These are phyloP conservation scores for Alternaria sp. DNA, from an alignment of 2,329 filamentous ascomycete species.

Conservation along the genomic window DNA sequence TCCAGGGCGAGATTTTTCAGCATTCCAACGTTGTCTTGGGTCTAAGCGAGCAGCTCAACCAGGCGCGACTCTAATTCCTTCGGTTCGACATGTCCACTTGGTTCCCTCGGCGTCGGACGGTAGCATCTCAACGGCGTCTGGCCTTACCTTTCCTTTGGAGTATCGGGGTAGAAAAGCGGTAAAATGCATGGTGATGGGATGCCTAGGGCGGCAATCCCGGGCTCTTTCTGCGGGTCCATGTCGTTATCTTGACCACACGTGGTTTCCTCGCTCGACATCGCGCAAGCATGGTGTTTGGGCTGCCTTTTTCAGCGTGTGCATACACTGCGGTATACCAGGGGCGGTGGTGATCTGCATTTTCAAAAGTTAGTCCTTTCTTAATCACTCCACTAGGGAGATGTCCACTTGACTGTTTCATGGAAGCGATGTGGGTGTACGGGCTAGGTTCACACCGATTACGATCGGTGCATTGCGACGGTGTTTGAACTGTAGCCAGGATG, in stretches of 20 bases:
- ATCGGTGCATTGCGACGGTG: neutral
- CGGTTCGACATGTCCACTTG: slow-evolving; percentile 19
- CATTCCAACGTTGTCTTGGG: slow-evolving; percentile 35
- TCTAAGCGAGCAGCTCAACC: slow-evolving; percentile 42
- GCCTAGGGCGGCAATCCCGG: slow-evolving; percentile 7
- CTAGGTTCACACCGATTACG: neutral
- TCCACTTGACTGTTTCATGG: slow-evolving; percentile 1
- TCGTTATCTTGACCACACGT: slow-evolving; percentile 7
- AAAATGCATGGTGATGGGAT: slow-evolving; percentile 19
- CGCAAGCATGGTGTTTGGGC: slow-evolving; percentile 46
- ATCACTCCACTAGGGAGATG: slow-evolving; percentile 2
- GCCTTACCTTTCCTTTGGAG: slow-evolving; percentile 19
- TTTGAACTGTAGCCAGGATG: neutral
- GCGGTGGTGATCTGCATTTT: slow-evolving; percentile 24
- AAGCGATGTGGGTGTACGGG: neutral
- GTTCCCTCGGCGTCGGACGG: slow-evolving; percentile 16
- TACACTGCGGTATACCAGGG: slow-evolving; percentile 22
- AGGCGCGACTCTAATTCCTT: slow-evolving; percentile 40
- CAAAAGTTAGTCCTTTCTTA: slow-evolving; percentile 28
- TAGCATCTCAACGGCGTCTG: slow-evolving; percentile 18
- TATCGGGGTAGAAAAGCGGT: slow-evolving; percentile 26
- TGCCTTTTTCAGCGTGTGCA: slow-evolving; percentile 33
- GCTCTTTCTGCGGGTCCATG: slow-evolving; percentile 10
- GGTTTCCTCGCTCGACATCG: slow-evolving; percentile 8
- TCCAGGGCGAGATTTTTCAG: slow-evolving; percentile 39